These are phyloP conservation scores for Suillus subalutaceus DNA, from an alignment of 768 basidiomycete species.

Conservation along the genomic window DNA sequence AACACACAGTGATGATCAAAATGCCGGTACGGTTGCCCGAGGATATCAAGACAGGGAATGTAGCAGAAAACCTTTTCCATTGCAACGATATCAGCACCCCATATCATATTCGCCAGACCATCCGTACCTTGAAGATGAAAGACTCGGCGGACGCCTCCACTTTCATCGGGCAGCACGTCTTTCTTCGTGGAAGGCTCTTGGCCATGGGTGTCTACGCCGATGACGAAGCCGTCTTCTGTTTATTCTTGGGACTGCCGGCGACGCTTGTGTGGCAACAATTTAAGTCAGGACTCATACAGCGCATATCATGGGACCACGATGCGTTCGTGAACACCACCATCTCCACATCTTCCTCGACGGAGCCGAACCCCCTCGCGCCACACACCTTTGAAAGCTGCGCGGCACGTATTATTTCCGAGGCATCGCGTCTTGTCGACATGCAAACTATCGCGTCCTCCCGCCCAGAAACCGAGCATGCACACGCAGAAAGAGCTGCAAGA, in stretches of 20 bases:
- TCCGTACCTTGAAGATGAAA: neutral
- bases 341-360: neutral
- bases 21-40: neutral
- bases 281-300: neutral
- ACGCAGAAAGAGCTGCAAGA: neutral
- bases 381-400: neutral
- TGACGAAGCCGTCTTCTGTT: neutral
- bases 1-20: neutral
- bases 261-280: neutral
- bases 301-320: neutral
- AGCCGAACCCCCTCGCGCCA: neutral
- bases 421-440: neutral
- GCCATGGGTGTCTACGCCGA: neutral
- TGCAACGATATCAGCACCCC: neutral
- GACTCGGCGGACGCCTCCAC: neutral
- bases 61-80: neutral
- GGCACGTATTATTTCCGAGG: neutral
- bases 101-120: neutral
- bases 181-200: neutral
- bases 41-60: neutral
- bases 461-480: neutral
- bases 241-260: neutral
- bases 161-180: neutral
- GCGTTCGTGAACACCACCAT: neutral
- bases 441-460: neutral